Evolutionary conservation across 352 stramenopile species (phyloP).

Genomic region (Globisporangium camurandrum): DNA sequence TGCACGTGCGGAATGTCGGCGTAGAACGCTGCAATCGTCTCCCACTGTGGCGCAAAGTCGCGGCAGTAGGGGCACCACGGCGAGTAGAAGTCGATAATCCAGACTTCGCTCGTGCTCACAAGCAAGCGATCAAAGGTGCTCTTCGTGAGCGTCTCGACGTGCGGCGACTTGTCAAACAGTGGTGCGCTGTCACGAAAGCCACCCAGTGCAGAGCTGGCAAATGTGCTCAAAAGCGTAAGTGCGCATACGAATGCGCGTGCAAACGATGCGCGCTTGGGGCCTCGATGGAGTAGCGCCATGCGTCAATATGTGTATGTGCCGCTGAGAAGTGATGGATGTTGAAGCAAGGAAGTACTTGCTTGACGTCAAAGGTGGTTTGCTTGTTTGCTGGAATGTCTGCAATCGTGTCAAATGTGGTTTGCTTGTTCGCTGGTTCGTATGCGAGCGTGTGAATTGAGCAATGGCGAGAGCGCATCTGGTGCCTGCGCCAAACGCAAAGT

Average conservation of each 20-base stretch:
- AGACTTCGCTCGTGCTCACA: constrained; percentile 42
- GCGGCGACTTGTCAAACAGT: constrained; percentile 60
- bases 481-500: too few species aligned
- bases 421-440: too few species aligned
- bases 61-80: constrained; percentile 79
- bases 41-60: constrained; percentile 64
- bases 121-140: constrained; percentile 32
- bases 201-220: background rate
- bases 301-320: background rate
- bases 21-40: constrained; percentile 64
- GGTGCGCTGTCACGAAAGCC: constrained; percentile 37
- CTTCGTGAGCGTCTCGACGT: constrained; percentile 32
- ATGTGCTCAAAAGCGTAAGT: background rate
- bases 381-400: too few species aligned
- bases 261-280: background rate
- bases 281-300: background rate
- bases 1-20: constrained; percentile 36
- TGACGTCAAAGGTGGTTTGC: too few species aligned
- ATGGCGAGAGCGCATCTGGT: too few species aligned
- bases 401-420: too few species aligned
- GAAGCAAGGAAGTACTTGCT: background rate
- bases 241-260: background rate
- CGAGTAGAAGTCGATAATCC: constrained; percentile 81
- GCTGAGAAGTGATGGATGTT: background rate
- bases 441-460: too few species aligned